Conservation (phyloP, 1,284 basidiomycete genomes). For the Bjerkandera adusta region DNA sequence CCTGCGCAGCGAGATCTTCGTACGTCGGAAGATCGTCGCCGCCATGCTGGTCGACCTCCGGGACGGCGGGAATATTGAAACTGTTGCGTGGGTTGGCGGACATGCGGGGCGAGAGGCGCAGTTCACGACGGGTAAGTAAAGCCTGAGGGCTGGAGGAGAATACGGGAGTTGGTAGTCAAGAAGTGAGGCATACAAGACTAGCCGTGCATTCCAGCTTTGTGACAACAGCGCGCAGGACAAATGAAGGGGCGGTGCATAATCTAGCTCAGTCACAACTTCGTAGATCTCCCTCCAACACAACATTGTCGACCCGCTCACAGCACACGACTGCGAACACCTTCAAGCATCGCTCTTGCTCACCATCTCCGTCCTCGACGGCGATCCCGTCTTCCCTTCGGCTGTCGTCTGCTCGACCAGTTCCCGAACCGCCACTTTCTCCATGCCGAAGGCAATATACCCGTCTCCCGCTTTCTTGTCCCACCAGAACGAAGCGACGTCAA, state of each 20-base stretch:
- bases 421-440: constrained; percentile 38
- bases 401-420: constrained; percentile 4
- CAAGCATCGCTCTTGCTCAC: no score
- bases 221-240: constrained; percentile 9
- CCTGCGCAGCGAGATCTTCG: constrained; percentile 66
- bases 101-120: constrained; percentile 23
- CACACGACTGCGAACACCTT: no score
- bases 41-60: constrained; percentile 59
- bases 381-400: constrained; percentile 1
- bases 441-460: constrained; percentile 48
- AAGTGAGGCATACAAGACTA: constrained; percentile 8
- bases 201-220: constrained; percentile 8
- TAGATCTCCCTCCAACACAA: no score
- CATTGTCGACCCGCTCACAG: no score
- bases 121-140: constrained; percentile 10
- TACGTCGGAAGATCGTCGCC: constrained; percentile 71
- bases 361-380: constrained; percentile 1
- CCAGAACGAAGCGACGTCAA: constrained; percentile 27
- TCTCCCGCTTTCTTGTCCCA: constrained; percentile 27
- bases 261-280: no score
- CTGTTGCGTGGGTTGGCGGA: constrained; percentile 17
- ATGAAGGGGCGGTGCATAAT: no score
- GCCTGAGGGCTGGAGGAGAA: constrained; percentile 9
- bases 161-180: constrained; percentile 8
- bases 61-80: constrained; percentile 24